Evolutionary conservation across 768 basidiomycete species (phyloP).

Genomic region (Mycena alexandri): DNA sequence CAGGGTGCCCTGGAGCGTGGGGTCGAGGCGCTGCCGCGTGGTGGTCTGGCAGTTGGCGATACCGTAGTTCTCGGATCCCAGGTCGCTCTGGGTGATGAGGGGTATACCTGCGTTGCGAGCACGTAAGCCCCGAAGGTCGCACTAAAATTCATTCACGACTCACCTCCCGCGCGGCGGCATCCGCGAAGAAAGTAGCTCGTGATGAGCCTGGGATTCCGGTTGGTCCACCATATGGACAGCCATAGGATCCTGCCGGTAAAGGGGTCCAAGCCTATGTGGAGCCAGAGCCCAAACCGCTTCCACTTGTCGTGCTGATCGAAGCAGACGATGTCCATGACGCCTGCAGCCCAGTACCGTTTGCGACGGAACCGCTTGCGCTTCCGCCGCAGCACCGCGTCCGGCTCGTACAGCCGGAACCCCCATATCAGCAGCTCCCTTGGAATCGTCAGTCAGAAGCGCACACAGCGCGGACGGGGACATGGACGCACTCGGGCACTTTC

Average conservation of each 20-base stretch:
- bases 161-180: conserved; percentile 31
- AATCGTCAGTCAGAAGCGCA: too few relatives aligned
- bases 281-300: conserved; percentile 51
- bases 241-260: conserved; percentile 49
- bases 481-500: too few relatives aligned
- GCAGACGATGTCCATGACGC: conserved; percentile 53
- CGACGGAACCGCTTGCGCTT: conserved; percentile 43
- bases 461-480: too few relatives aligned
- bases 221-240: conserved; percentile 59
- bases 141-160: too few relatives aligned
- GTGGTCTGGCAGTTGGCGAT: conserved; percentile 60
- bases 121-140: too few relatives aligned
- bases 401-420: too few relatives aligned
- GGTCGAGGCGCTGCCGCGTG: conserved; percentile 55
- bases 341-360: conserved; percentile 48
- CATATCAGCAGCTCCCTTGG: too few relatives aligned
- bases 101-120: conserved; percentile 46
- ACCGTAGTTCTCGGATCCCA: conserved; percentile 56
- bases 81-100: conserved; percentile 58
- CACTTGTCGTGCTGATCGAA: conserved; percentile 65
- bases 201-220: conserved; percentile 52
- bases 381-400: too few relatives aligned
- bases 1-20: conserved; percentile 47
- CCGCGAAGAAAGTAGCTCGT: conserved; percentile 50
- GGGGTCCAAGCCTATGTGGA: conserved; percentile 53